Evolutionary conservation across 805 yeast species (phyloP).

Genomic region (Candida qinlingensis): DNA sequence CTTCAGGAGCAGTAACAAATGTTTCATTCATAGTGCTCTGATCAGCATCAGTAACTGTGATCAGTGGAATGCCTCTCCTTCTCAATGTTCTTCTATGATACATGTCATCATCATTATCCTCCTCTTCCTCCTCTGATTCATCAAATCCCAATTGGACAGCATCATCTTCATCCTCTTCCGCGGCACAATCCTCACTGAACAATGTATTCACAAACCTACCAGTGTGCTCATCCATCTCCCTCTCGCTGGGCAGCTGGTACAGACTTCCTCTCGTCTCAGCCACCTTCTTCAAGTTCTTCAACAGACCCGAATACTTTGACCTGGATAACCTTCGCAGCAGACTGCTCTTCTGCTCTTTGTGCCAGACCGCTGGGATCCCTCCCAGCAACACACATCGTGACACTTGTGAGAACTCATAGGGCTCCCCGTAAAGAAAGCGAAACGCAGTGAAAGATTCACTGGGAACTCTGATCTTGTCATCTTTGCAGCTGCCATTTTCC

Average conservation of each 20-base stretch:
- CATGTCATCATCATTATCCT: neutral
- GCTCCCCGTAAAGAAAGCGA: constrained; percentile 47
- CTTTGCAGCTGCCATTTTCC: neutral
- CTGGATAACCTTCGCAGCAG: constrained; percentile 19
- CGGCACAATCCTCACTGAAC: neutral
- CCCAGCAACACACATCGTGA: constrained; percentile 52
- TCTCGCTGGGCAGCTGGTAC: neutral
- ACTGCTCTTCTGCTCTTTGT: constrained; percentile 30
- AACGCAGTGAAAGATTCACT: constrained; percentile 55
- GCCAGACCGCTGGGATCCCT: constrained; percentile 53
- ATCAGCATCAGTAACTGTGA: neutral
- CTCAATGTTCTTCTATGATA: neutral
- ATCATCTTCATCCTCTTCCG: neutral
- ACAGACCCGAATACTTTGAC: constrained; percentile 1
- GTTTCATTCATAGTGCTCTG: constrained; percentile 1
- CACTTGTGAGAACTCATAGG: constrained; percentile 41
- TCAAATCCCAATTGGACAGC: neutral
- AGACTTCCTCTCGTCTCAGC: neutral
- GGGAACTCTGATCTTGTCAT: constrained; percentile 33
- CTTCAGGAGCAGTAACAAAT: constrained; percentile 7
- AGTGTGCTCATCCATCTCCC: neutral
- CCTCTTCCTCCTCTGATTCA: neutral
- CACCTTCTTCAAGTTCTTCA: constrained; percentile 7
- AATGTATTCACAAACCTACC: neutral
- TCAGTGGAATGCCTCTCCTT: neutral